Evolutionary conservation across 257 asterid species (phyloP), one percentile per base, ranked within the genome.

Genomic region (Pogostemon cablin): DNA sequence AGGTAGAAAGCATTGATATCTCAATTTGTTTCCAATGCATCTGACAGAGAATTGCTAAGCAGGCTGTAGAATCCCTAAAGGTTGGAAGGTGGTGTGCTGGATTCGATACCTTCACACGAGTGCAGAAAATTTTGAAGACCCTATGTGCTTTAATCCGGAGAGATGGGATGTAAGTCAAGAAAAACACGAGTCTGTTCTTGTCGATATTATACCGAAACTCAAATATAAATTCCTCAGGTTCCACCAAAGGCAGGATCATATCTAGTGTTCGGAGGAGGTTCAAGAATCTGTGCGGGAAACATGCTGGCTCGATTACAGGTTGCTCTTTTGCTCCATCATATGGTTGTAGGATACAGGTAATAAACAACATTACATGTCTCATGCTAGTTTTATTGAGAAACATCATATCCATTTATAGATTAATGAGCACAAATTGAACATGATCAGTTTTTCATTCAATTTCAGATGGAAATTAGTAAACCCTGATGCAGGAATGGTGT

Each of bases 281-380:
- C 88, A 49, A 81, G 95, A 80, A 72, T 63, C 4, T 87, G 95
- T 62, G 73, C 88, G 1, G 91, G 95, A 57, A 87, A 85, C 62
- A 85, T 87, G 95, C 83, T 78, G 54, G 91, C 91, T 47, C 80
- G 90, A 39, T 53, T 85, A 20, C 89, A 87, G 60, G 70, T 85
- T 7, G 43, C 81, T 46, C 40, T 85, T 42, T 72, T 87, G 1
- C 63, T 87, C 32, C 91, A 85, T 77, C 89, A 83, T 62, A 65
- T 87, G 58, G 89, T 78, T 15, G 50, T 75, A 17, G 84, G 89
- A 42, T 87, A 81, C 85, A 83, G 81, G 95, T 85, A 62, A 60
- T 17, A 32, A 32, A 0, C 39, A 7, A 2, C 54, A n/a, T 25
- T 25, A n/a, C 34, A 20, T 44, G 34, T 39, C 9, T 47, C 44